Percentiles rank a stretch among this genome's conserved stretches.
Evolutionary conservation across 2,329 filamentous ascomycete species (phyloP).

Genomic region (Domatiomyces catenatus): DNA sequence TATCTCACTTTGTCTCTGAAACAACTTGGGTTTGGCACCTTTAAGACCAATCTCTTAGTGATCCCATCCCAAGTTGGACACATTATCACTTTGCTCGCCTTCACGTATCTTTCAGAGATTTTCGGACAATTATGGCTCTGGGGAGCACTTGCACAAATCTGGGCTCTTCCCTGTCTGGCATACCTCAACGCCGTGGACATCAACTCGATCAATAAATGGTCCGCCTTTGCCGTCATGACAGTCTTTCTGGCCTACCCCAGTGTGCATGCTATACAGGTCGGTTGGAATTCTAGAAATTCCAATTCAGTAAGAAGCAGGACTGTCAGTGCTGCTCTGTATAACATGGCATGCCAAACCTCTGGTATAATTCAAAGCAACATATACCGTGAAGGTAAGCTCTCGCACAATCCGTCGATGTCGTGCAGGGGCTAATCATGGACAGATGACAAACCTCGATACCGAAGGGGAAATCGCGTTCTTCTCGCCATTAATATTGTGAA

Average conservation of each 20-base stretch:
- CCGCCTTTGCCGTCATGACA: slow-evolving; percentile 27
- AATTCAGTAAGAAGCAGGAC: slow-evolving; percentile 36
- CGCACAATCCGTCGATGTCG: neutral
- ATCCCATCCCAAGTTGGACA: slow-evolving; percentile 43
- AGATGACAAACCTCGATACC: slow-evolving; percentile 41
- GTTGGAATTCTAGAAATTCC: slow-evolving; percentile 34
- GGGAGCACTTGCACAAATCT: slow-evolving; percentile 34
- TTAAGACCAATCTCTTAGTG: slow-evolving; percentile 40
- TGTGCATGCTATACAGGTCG: slow-evolving; percentile 35
- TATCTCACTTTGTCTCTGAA: slow-evolving; percentile 34
- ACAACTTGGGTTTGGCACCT: slow-evolving; percentile 24
- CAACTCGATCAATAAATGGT: slow-evolving; percentile 29
- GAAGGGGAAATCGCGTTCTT: slow-evolving; percentile 31
- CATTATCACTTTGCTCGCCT: slow-evolving; percentile 31
- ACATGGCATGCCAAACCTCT: slow-evolving; percentile 29
- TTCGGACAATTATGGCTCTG: slow-evolving; percentile 33
- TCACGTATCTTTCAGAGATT: slow-evolving; percentile 22
- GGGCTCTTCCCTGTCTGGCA: slow-evolving; percentile 38
- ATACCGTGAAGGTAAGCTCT: slow-evolving; percentile 18
- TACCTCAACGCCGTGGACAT: slow-evolving; percentile 31
- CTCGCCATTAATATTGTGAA: slow-evolving; percentile 17
- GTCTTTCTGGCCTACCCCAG: slow-evolving; percentile 35
- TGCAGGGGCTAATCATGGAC: neutral
- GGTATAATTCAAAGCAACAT: slow-evolving; percentile 25
- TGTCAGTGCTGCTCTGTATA: slow-evolving; percentile 36